Evolutionary conservation across 371 early-diverging fungal genomes (phyloP).

Genomic region (Mucor velutinosus): DNA sequence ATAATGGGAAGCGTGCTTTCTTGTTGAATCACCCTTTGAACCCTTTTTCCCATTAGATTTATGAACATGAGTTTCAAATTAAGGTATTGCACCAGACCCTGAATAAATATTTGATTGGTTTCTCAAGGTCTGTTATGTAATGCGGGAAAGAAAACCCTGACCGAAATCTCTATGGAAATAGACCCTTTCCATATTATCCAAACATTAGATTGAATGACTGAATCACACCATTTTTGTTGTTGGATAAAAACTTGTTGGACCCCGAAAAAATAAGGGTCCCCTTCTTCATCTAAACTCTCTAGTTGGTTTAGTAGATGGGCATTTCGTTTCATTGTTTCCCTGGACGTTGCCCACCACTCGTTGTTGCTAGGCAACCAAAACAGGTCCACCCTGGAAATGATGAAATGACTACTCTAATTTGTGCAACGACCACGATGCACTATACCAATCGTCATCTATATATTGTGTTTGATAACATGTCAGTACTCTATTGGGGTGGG

Average conservation of each 20-base stretch:
- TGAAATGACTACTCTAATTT: not conserved
- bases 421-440: not conserved
- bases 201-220: not conserved
- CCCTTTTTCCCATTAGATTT: constrained; percentile 6
- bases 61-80: not conserved
- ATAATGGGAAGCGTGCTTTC: constrained; percentile 5
- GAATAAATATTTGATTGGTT: constrained; percentile 6
- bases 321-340: too few species aligned
- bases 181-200: not conserved
- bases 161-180: not conserved
- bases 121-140: constrained; percentile 2
- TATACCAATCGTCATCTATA: not conserved
- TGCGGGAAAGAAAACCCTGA: constrained; percentile 9
- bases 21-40: constrained; percentile 14
- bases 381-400: not conserved
- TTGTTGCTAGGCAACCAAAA: not conserved
- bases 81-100: constrained; percentile 1
- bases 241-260: not conserved
- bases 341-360: not conserved
- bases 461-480: not conserved
- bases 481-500: not conserved
- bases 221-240: not conserved
- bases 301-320: not conserved
- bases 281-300: not conserved
- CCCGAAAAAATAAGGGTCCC: not conserved